A percentile compares a stretch with the other conserved stretches of the same genome.
phyloP scores from a whole-genome alignment of 1,284 basidiomycete genomes.

The Heliocybe sulcata region DNA sequence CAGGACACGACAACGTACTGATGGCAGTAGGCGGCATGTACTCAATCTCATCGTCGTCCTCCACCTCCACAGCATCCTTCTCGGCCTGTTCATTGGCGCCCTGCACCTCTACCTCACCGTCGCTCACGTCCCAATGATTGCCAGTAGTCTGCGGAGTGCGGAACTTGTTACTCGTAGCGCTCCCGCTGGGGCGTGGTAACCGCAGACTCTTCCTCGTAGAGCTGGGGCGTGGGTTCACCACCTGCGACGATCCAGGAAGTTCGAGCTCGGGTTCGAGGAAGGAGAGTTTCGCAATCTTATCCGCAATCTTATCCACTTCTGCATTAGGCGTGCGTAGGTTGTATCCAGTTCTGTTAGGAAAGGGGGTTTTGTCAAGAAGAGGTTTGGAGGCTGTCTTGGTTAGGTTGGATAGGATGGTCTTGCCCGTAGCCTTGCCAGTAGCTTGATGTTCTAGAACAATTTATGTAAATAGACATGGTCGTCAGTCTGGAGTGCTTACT shows the following conservation, averaged over 20 bases:
- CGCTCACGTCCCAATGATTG: slow-evolving; percentile 69
- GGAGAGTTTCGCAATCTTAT: slow-evolving; percentile 25
- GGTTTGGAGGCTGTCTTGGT: slow-evolving; percentile 28
- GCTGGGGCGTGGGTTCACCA: slow-evolving; percentile 41
- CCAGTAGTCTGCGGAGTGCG: slow-evolving; percentile 63
- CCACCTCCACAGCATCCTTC: slow-evolving; percentile 26
- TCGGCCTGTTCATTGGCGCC: slow-evolving; percentile 27
- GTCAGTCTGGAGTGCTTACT: slow-evolving; percentile 12
- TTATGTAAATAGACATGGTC: slow-evolving; percentile 5
- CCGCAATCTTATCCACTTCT: slow-evolving; percentile 20
- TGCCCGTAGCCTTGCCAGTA: slow-evolving; percentile 11
- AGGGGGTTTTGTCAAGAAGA: slow-evolving; percentile 48
- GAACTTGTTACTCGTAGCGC: slow-evolving; percentile 24
- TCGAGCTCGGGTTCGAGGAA: slow-evolving; percentile 20
- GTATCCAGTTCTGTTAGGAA: slow-evolving; percentile 39
- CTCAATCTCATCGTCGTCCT: slow-evolving; percentile 65
- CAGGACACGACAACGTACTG: slow-evolving; percentile 31
- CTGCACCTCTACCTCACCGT: slow-evolving; percentile 41
- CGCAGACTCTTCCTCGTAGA: slow-evolving; percentile 49
- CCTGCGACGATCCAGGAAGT: slow-evolving; percentile 7
- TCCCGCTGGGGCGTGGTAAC: background rate
- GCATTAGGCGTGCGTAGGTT: slow-evolving; percentile 21
- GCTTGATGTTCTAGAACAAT: slow-evolving; percentile 10
- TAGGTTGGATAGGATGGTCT: slow-evolving; percentile 12
- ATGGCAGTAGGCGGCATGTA: slow-evolving; percentile 69